These are phyloP conservation scores for Aureobasidium subglaciale DNA, from an alignment of 2,329 filamentous ascomycete species.

Conservation along the genomic window DNA sequence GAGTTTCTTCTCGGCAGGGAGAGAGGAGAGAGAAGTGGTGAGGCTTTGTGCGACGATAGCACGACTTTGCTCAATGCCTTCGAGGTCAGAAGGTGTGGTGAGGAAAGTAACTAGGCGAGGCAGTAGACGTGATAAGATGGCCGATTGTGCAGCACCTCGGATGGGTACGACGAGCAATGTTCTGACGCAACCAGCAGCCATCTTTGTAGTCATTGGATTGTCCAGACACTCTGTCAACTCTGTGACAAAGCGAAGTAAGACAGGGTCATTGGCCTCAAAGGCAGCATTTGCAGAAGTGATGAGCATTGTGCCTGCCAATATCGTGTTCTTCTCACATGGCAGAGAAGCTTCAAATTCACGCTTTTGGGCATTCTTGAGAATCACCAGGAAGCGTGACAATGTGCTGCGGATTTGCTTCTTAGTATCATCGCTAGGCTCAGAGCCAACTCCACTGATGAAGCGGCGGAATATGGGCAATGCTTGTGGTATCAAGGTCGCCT, in stretches of 20 bases:
- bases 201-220: slow-evolving; percentile 76
- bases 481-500: slow-evolving; percentile 81
- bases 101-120: slow-evolving; percentile 72
- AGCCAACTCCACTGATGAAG: slow-evolving; percentile 71
- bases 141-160: slow-evolving; percentile 54
- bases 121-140: slow-evolving; percentile 66
- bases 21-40: slow-evolving; percentile 57
- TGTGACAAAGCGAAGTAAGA: slow-evolving; percentile 57
- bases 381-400: slow-evolving; percentile 72
- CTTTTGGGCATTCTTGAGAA: slow-evolving; percentile 68
- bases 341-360: slow-evolving; percentile 71
- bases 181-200: slow-evolving; percentile 82
- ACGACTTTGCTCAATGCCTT: slow-evolving; percentile 73
- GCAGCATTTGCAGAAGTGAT: slow-evolving; percentile 67
- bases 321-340: slow-evolving; percentile 83
- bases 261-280: slow-evolving; percentile 64
- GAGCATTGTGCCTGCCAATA: slow-evolving; percentile 81
- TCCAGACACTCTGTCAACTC: slow-evolving; percentile 79
- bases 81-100: slow-evolving; percentile 52
- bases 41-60: slow-evolving; percentile 66
- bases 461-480: slow-evolving; percentile 85
- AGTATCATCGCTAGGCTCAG: slow-evolving; percentile 39
- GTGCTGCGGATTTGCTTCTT: slow-evolving; percentile 72
- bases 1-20: slow-evolving; percentile 35
- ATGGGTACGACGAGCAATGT: slow-evolving; percentile 61